Base-by-base conservation (phyloP, 805 yeast species). In the Barnettozyma salicaria region DNA sequence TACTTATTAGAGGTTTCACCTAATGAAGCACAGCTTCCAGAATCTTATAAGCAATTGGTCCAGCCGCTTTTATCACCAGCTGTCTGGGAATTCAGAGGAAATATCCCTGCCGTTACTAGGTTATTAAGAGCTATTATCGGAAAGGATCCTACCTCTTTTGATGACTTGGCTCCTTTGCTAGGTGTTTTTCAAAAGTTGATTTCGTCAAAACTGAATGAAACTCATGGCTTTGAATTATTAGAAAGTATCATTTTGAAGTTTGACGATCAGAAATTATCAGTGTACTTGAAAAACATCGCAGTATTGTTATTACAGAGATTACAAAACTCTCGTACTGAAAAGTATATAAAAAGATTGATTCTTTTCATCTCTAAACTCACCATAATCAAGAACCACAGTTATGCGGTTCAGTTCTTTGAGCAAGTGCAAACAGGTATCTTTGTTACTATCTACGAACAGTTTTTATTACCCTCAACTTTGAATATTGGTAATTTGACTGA, bases 141-240 rank as follows among this genome's bases (percentile, higher is more conserved):
- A 20, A 56, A 57, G 13, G 68, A 68, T 27, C 48, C 52, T 8
- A 36, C 48, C 3, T 49, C 60, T 2, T 68, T 62, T 32, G 49
- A 53, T n/a, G 72, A 68, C 33, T 57, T 87, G 28, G 74, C 83
- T 24, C 95, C 97, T 4, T 73, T 92, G 21, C 65, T 92, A 27
- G 99, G 99, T 27, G 95, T 92, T n/a, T 94, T 86, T 68, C 98
- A 94, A 63, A 87, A 89, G 58, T 67, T 92, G 47, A 76, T 92
- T 35, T 78, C 96, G 1, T 86, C 97, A 0, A 83, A 81, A 47
- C 71, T 77, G 12, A 81, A 87, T 50, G 97, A 92, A 51, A 62
- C 63, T 26, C 72, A 76, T 50, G 97, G 97, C 2, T 82, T 92
- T 59, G 97, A 92, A 39, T 64, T 92, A 29, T 61, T 92, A 30